Base-by-base conservation (phyloP, 768 basidiomycete genomes). In the Leccinum rimulosum region DNA sequence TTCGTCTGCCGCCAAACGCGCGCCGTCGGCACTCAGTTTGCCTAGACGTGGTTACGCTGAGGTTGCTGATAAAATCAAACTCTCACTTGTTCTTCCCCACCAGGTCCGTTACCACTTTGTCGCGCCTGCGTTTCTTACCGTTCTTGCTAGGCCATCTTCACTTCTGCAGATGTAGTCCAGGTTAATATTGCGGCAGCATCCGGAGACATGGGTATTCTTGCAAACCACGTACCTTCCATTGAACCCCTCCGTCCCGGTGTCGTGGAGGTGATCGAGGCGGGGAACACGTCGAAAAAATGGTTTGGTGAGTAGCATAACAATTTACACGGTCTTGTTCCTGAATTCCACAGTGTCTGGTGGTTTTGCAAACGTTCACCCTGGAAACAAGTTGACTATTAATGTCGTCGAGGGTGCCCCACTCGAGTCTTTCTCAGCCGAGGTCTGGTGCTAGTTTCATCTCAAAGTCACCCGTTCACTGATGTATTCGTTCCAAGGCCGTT, bases 191-290 rank as follows among this genome's bases (percentile, higher is more conserved):
- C 95, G 36, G 97, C 95, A 43, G 92, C 88, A 56, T 88, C 93
- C 3, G 97, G 97, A 70, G 95, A 98, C 77, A 98, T 98, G 95
- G 97, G 97, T 81, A 92, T 99, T 68, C 87, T 99, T 61, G 93
- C 96, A 67, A 97, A 96, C 83, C 97, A 99, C 77, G 95, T 98
- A 56, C 89, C 97, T 31, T 91, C 94, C n/a, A 90, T 98, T 59
- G 97, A 99, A 75, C 83, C 96, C 51, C 82, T 99, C 56, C 91
- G 92, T 71, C 90, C 97, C 45, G 97, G 97, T 73, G 82, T 98
- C 58, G 80, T 99, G 55, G 97, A 99, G 76, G 89, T 99, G 66
- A 85, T 98, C 64, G 96, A 98, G 78, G 77, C 86, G 11, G 81
- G 79, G 54, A 84, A 82, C 70, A 74, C 80, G 38, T 83, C 87